phyloP scores from a whole-genome alignment of 129 eudicot genomes.

The Arctium minus region DNA sequence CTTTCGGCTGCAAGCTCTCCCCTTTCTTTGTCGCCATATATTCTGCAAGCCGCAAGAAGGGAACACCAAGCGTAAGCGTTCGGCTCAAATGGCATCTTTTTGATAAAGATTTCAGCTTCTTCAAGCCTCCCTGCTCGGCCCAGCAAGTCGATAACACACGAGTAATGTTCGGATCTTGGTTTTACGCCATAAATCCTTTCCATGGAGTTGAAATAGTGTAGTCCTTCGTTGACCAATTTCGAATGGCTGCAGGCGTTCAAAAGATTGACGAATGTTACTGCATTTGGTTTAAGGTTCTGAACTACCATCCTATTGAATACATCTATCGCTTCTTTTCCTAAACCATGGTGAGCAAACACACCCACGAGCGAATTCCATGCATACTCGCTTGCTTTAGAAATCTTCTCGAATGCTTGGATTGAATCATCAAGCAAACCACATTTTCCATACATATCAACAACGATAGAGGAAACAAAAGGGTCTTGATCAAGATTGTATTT shows the following conservation, averaged over 20 bases:
- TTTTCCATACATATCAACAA: conserved; percentile 55
- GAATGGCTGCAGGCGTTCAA: conserved; percentile 49
- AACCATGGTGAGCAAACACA: conserved; percentile 45
- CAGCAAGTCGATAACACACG: conserved; percentile 48
- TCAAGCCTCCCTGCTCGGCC: conserved; percentile 46
- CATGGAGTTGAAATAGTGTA: conserved; percentile 37
- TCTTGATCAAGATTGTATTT: conserved; percentile 34
- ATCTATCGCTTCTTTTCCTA: conserved; percentile 33
- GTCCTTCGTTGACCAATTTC: conserved; percentile 39
- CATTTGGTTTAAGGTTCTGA: conserved; percentile 33
- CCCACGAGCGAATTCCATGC: conserved; percentile 44
- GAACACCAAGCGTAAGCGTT: conserved; percentile 52
- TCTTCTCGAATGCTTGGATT: conserved; percentile 23
- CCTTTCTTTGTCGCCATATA: conserved; percentile 35
- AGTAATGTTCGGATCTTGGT: conserved; percentile 44
- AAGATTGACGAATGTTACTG: conserved; percentile 39
- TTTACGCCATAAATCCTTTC: conserved; percentile 28
- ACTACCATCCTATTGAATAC: conserved; percentile 27
- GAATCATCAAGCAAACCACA: conserved; percentile 46
- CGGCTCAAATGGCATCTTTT: conserved; percentile 42
- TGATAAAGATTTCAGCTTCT: conserved; percentile 45
- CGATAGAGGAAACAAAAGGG: conserved; percentile 35
- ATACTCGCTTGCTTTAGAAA: conserved; percentile 17
- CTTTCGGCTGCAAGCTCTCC: conserved; percentile 42
- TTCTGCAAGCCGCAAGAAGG: conserved; percentile 43